Conservation (phyloP, 2,329 filamentous ascomycete species). For the Botryotinia narcissicola region DNA sequence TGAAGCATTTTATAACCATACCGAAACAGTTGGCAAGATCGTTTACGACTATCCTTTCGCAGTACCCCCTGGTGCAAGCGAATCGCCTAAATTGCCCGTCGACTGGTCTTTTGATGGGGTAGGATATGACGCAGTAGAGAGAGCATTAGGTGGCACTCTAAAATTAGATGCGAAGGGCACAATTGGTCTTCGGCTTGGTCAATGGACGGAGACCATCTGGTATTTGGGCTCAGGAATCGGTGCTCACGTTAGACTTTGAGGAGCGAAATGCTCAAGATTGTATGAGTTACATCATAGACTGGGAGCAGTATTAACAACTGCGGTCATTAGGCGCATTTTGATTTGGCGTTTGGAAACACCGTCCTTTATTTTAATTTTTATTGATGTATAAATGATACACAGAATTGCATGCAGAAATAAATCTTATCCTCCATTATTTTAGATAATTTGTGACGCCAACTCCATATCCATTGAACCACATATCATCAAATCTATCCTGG, state of each 20-base stretch:
- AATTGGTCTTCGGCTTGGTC: conserved; percentile 70
- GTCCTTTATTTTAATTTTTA: not conserved
- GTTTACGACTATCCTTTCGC: conserved; percentile 71
- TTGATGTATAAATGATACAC: conserved; percentile 19
- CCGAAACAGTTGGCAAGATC: conserved; percentile 74
- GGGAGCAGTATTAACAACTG: not conserved
- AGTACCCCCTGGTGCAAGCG: conserved; percentile 69
- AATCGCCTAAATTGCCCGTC: conserved; percentile 77
- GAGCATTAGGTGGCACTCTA: conserved; percentile 76
- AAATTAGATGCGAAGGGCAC: conserved; percentile 76
- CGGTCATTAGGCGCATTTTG: not conserved
- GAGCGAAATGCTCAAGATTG: not conserved
- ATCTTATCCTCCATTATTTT: conserved; percentile 25
- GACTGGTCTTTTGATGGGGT: conserved; percentile 73
- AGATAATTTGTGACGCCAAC: conserved; percentile 26
- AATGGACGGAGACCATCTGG: conserved; percentile 71
- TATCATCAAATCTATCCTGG: conserved; percentile 63
- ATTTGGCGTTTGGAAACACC: conserved; percentile 13
- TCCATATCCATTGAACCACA: conserved; percentile 27
- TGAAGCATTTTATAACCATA: conserved; percentile 80
- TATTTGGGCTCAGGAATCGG: conserved; percentile 70
- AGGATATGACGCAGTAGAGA: conserved; percentile 77
- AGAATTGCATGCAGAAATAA: conserved; percentile 21
- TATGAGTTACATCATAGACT: not conserved
- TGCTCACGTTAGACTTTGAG: conserved; percentile 56